These are phyloP conservation scores for Thamnidium elegans DNA, from an alignment of 192 early-diverging fungal species.

Conservation along the genomic window DNA sequence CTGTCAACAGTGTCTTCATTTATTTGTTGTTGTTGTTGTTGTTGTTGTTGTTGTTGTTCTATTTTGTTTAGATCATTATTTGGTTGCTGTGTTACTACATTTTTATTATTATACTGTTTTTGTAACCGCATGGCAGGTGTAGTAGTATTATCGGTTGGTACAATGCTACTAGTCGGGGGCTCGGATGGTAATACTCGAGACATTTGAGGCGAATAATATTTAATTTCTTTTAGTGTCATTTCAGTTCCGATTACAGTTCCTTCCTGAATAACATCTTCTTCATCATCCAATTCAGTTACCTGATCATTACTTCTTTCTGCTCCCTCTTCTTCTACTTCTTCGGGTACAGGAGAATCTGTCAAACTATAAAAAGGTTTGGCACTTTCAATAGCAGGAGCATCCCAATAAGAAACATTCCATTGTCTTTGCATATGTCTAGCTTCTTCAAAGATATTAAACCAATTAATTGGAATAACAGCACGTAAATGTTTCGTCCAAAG, in stretches of 20 bases:
- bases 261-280: background rate
- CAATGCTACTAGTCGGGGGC: background rate
- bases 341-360: background rate
- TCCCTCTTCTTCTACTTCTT: background rate
- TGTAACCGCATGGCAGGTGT: constrained; percentile 6
- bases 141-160: background rate
- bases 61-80: background rate
- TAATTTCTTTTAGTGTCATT: too few relatives aligned
- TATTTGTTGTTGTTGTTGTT: background rate
- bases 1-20: background rate
- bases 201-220: too few relatives aligned
- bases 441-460: constrained; percentile 41
- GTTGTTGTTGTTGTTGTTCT: background rate
- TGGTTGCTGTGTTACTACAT: background rate
- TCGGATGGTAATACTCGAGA: background rate
- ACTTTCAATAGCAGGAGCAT: background rate
- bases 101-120: background rate
- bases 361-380: too few relatives aligned
- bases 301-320: background rate
- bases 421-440: constrained; percentile 31
- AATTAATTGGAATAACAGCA: constrained; percentile 31
- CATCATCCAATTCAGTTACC: background rate
- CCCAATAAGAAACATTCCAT: constrained; percentile 13
- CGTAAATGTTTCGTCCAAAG: constrained; percentile 30
- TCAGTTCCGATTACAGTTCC: background rate